Percentiles rank a stretch among this genome's conserved stretches.
phyloP scores from a whole-genome alignment of 2,329 filamentous ascomycete genomes.

The Ophioceras dolichostomum region DNA sequence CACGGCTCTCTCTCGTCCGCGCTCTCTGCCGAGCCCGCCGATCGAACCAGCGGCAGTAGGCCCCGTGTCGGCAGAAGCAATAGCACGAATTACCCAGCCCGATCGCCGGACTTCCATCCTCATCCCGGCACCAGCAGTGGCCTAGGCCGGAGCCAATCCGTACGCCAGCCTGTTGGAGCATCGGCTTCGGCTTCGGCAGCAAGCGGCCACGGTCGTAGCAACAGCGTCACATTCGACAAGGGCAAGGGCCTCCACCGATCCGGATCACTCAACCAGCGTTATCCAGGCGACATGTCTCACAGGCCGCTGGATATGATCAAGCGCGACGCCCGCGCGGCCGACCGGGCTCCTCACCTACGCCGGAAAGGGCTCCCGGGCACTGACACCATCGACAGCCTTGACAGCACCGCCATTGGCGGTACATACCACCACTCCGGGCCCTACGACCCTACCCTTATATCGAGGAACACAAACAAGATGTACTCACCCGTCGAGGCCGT shows the following conservation, averaged over 20 bases:
- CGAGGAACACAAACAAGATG: slow-evolving; percentile 53
- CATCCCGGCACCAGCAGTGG: slow-evolving; percentile 5
- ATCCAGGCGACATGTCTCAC: slow-evolving; percentile 51
- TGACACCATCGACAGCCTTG: slow-evolving; percentile 73
- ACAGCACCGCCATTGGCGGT: slow-evolving; percentile 45
- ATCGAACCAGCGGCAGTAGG: slow-evolving; percentile 2
- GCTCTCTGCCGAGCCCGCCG: slow-evolving; percentile 6
- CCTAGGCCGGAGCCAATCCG: slow-evolving; percentile 8
- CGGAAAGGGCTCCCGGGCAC: slow-evolving; percentile 50
- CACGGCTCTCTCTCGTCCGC: slow-evolving; percentile 13
- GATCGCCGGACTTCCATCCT: background rate
- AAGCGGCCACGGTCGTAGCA: slow-evolving; percentile 6
- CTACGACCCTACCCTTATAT: slow-evolving; percentile 69
- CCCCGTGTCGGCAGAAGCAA: slow-evolving; percentile 8
- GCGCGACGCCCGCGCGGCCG: slow-evolving; percentile 49
- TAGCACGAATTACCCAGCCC: slow-evolving; percentile 5
- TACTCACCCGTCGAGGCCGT: slow-evolving; percentile 69
- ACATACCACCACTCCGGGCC: slow-evolving; percentile 84
- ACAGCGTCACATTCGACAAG: slow-evolving; percentile 9
- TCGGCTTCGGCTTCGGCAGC: slow-evolving; percentile 1
- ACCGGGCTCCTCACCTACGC: slow-evolving; percentile 52
- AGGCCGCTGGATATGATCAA: slow-evolving; percentile 56
- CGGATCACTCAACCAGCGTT: slow-evolving; percentile 43
- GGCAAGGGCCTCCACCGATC: slow-evolving; percentile 10
- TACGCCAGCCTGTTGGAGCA: slow-evolving; percentile 1